Evolutionary conservation across 2,329 filamentous ascomycete genomes (phyloP).

Genomic region (Xylaria sp.): DNA sequence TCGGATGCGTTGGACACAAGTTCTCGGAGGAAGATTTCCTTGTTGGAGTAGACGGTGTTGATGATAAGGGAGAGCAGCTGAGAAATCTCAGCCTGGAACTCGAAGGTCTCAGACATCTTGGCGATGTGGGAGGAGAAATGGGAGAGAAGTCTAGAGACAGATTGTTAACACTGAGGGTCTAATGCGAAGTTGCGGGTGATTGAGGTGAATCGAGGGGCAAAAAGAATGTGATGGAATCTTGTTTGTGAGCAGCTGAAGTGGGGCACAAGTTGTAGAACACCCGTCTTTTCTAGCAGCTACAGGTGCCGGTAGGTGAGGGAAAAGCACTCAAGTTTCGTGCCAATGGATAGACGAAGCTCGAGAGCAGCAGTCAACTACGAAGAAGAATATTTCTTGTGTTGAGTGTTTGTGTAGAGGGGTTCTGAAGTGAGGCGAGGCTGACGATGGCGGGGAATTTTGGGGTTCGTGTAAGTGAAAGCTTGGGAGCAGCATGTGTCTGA

Average conservation of each 20-base stretch:
- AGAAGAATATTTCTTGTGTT: background rate
- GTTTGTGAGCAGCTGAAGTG: conserved; percentile 13
- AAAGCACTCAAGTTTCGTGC: background rate
- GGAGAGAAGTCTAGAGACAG: conserved; percentile 29
- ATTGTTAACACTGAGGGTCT: conserved; percentile 15
- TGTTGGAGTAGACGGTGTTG: conserved; percentile 99
- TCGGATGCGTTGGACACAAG: conserved; percentile 98
- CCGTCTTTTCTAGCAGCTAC: background rate
- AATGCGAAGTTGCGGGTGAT: background rate
- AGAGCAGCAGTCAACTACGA: background rate
- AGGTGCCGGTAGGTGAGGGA: background rate
- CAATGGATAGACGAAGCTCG: background rate
- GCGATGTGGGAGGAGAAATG: conserved; percentile 19
- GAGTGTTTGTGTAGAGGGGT: background rate
- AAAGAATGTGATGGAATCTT: conserved; percentile 20
- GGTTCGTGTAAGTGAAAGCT: background rate
- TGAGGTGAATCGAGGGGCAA: background rate
- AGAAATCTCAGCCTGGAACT: conserved; percentile 99
- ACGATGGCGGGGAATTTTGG: conserved; percentile 37
- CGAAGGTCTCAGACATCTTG: conserved; percentile 94
- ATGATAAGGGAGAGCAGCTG: conserved; percentile 99
- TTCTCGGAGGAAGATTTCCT: conserved; percentile 99
- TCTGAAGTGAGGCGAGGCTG: conserved; percentile 33
- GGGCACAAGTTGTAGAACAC: conserved; percentile 19
- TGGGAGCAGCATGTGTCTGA: background rate